Evolutionary conservation across 306 rosid species (phyloP), one percentile per base, ranked within the genome.

Genomic region (Castanea sativa): DNA sequence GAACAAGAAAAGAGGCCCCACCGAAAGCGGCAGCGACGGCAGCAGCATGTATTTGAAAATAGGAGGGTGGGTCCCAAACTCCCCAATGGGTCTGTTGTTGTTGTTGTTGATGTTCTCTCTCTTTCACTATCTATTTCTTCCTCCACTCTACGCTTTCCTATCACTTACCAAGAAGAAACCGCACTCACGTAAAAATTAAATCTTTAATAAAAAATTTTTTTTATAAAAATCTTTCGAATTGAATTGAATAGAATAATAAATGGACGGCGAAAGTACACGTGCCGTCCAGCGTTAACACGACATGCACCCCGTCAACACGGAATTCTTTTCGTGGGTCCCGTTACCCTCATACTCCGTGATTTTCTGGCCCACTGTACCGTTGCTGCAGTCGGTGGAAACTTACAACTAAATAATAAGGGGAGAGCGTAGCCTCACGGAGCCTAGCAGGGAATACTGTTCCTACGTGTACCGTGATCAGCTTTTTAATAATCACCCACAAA

Each of bases 201-300:
- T 8, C 8, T 41, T 49, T 49, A 49, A 49, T 13, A 43, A 43
- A 49, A 10, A 49, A 8, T 2, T n/a, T n/a, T n/a, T n/a, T n/a
- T n/a, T n/a, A 10, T 0, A 49, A 49, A 49, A 10, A 49, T 49
- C 4, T 49, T 49, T 13, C 14, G 5, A 49, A 49, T 49, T 49
- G 53, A 49, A 1, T 49, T 49, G 0, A 49, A 15, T 25, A 25
- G 27, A 25, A 25, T 3, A 38, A 13, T 49, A 71, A 73, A 70
- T 79, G 85, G 87, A 80, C 84, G 91, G 89, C 89, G 56, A 61
- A 33, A 23, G 75, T 74, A 73, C 81, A 83, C 82, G 81, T 83
- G 89, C 33, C 83, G 38, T 19, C 79, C 67, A 80, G n/a, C 45
- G 16, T 16, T 29, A 68, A 27, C 15, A 4, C 56, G 71, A 60